A percentile compares a stretch with the other conserved stretches of the same genome.
phyloP scores from a whole-genome alignment of 139 green algal species.

The Micromonas commoda region DNA sequence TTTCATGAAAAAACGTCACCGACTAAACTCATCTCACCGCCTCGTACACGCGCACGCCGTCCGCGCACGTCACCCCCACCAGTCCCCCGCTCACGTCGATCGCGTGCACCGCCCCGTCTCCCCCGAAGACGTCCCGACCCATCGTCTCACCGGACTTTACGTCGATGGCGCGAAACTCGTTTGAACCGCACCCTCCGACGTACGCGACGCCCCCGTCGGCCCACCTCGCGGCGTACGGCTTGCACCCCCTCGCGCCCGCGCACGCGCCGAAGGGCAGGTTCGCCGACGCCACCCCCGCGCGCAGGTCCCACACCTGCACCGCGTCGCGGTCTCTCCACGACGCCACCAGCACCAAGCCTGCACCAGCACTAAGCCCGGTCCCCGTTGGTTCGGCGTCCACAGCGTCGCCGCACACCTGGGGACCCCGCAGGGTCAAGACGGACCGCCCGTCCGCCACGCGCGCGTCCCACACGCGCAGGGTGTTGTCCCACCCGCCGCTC shows the following conservation, averaged over 20 bases:
- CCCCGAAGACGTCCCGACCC: neutral
- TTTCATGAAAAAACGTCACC: neutral
- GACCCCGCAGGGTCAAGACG: slow-evolving; percentile 47
- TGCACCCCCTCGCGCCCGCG: neutral
- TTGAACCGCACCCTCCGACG: neutral
- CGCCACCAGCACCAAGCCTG: neutral
- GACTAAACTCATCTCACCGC: neutral
- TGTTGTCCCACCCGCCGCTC: slow-evolving; percentile 52
- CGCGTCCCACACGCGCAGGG: slow-evolving; percentile 58
- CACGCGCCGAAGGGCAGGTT: neutral
- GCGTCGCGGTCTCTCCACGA: neutral
- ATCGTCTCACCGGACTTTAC: neutral
- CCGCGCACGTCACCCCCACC: neutral
- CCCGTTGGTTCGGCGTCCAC: slow-evolving; percentile 25
- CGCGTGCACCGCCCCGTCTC: neutral
- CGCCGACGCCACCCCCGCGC: neutral
- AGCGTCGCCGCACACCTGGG: slow-evolving; percentile 49
- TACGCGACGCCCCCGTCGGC: neutral
- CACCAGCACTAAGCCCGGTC: neutral
- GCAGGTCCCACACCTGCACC: neutral
- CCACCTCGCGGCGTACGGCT: neutral
- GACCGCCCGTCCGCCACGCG: slow-evolving; percentile 30
- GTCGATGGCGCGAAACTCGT: neutral
- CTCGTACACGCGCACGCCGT: neutral
- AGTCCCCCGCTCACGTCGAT: neutral